Conservation (phyloP, 2,329 filamentous ascomycete species). For the Penicillium sp. region DNA sequence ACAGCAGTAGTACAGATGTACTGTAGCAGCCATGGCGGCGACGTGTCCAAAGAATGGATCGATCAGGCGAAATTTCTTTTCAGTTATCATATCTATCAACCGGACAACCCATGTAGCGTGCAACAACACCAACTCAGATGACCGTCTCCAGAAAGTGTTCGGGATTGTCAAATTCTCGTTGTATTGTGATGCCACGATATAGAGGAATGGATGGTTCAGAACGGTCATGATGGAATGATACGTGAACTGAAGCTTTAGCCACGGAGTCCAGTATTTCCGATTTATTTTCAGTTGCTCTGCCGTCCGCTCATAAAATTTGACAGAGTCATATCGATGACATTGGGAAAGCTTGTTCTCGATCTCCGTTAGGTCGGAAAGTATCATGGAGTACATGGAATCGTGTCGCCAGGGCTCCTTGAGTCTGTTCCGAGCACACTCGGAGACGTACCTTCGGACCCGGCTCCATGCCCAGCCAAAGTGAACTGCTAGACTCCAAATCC, state of each 20-base stretch:
- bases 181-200: constrained; percentile 52
- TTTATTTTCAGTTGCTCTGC: constrained; percentile 46
- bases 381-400: constrained; percentile 51
- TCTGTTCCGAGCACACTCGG: constrained; percentile 47
- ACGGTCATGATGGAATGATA: constrained; percentile 53
- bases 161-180: constrained; percentile 52
- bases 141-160: constrained; percentile 54
- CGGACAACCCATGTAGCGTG: constrained; percentile 55
- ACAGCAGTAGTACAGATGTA: constrained; percentile 54
- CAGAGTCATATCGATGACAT: constrained; percentile 52
- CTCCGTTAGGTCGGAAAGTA: constrained; percentile 52
- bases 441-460: constrained; percentile 44
- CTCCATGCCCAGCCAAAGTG: constrained; percentile 54
- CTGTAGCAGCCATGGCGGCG: constrained; percentile 52
- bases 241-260: constrained; percentile 53
- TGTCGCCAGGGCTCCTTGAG: constrained; percentile 52
- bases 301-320: constrained; percentile 52
- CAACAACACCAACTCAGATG: constrained; percentile 50
- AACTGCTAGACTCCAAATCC: constrained; percentile 51
- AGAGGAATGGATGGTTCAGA: constrained; percentile 53
- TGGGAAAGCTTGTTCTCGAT: constrained; percentile 47
- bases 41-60: constrained; percentile 54
- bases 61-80: constrained; percentile 49
- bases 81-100: constrained; percentile 53
- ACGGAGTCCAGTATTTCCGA: constrained; percentile 51